Evolutionary conservation across 495 filamentous ascomycete species (phyloP).

Genomic region (Penicillium cataractarum): DNA sequence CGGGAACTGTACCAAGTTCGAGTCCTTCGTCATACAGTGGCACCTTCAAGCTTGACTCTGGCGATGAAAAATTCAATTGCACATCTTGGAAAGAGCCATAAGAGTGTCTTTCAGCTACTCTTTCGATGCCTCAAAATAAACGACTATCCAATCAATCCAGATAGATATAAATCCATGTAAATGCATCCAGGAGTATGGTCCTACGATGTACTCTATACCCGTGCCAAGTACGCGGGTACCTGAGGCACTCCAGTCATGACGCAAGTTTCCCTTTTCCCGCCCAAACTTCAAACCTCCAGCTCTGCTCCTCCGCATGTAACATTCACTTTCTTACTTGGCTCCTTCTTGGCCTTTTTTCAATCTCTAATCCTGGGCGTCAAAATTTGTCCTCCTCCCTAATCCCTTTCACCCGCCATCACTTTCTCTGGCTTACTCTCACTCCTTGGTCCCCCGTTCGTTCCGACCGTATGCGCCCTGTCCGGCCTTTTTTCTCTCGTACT

Average conservation of each 20-base stretch:
- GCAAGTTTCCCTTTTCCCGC: conserved; percentile 31
- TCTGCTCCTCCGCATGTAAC: conserved; percentile 13
- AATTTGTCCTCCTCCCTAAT: neutral
- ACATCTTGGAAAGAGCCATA: neutral
- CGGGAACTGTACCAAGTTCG: neutral
- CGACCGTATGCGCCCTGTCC: neutral
- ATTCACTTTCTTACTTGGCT: neutral
- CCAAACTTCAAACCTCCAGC: conserved; percentile 9
- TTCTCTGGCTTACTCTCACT: conserved; percentile 15
- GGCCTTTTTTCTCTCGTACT: conserved; percentile 1
- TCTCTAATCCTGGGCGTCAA: neutral
- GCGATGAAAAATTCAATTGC: neutral
- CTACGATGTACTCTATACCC: too few relatives aligned
- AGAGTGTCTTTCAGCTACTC: neutral
- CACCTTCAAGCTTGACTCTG: neutral
- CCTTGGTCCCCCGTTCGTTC: conserved; percentile 6
- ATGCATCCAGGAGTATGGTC: neutral
- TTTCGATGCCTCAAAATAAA: neutral
- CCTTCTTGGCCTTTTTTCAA: neutral
- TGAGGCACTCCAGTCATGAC: conserved; percentile 37
- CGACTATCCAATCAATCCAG: neutral
- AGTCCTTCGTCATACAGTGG: neutral
- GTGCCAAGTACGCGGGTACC: conserved; percentile 5
- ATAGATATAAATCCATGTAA: neutral
- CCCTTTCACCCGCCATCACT: neutral